Conservation (phyloP, 2,329 filamentous ascomycete species). For the Apiospora marii region DNA sequence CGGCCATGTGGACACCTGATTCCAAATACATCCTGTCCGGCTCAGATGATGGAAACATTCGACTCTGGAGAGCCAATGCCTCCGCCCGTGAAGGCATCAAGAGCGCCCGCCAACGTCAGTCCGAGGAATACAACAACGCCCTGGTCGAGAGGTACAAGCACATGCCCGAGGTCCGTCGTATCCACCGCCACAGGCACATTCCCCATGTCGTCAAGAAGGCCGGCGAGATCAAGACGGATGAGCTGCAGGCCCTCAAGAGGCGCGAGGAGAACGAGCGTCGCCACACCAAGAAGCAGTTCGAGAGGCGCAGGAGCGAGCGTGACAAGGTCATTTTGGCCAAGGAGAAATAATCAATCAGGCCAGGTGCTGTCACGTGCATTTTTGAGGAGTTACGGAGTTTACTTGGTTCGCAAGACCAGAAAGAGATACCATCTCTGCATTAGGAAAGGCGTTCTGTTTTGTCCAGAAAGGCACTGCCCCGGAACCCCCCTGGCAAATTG, state of each 20-base stretch:
- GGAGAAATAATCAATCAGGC: slow-evolving; percentile 53
- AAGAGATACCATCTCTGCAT: slow-evolving; percentile 24
- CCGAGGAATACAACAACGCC: slow-evolving; percentile 90
- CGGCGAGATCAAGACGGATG: slow-evolving; percentile 90
- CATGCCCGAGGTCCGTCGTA: slow-evolving; percentile 95
- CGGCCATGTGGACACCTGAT: slow-evolving; percentile 76
- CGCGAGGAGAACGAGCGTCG: slow-evolving; percentile 93
- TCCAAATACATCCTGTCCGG: slow-evolving; percentile 89
- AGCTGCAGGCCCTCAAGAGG: slow-evolving; percentile 86
- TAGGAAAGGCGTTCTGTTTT: slow-evolving; percentile 16
- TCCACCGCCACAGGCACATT: slow-evolving; percentile 88
- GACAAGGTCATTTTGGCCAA: slow-evolving; percentile 89
- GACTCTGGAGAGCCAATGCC: slow-evolving; percentile 89
- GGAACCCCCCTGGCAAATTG: not conserved
- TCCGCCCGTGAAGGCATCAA: slow-evolving; percentile 86
- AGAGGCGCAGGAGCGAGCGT: slow-evolving; percentile 77
- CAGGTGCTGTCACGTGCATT: slow-evolving; percentile 8
- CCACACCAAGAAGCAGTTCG: slow-evolving; percentile 84
- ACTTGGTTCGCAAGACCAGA: not conserved
- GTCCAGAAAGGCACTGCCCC: not conserved
- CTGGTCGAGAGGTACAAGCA: slow-evolving; percentile 86
- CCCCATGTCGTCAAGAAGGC: slow-evolving; percentile 97
- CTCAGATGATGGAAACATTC: slow-evolving; percentile 82
- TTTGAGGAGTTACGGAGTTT: slow-evolving; percentile 21
- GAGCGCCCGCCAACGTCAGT: slow-evolving; percentile 82